A percentile compares a stretch with the other conserved stretches of the same genome.
phyloP scores from a whole-genome alignment of 2,329 filamentous ascomycete genomes.

The Fusarium luffae region DNA sequence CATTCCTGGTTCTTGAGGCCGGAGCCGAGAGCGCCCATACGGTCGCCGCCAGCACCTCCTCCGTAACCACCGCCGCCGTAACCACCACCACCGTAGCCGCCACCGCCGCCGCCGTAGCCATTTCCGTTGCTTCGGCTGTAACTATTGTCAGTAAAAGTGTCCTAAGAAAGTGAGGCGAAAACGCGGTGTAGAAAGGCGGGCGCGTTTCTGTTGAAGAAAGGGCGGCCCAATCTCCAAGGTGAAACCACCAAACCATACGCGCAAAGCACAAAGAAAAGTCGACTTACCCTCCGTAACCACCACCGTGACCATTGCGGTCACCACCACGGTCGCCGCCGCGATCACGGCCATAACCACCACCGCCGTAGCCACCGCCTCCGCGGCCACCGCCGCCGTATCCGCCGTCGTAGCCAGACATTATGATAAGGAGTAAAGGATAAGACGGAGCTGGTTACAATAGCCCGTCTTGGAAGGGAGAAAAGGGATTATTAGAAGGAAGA shows the following conservation, averaged over 20 bases:
- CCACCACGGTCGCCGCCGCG: slow-evolving; percentile 57
- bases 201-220: slow-evolving; percentile 14
- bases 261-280: slow-evolving; percentile 22
- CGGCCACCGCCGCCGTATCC: slow-evolving; percentile 48
- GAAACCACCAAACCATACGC: slow-evolving; percentile 25
- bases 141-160: slow-evolving; percentile 51
- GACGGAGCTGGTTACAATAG: slow-evolving; percentile 25
- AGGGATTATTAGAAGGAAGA: slow-evolving; percentile 31
- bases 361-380: slow-evolving; percentile 48
- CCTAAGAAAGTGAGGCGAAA: neutral
- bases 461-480: slow-evolving; percentile 24
- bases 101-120: slow-evolving; percentile 52
- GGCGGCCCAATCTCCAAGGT: slow-evolving; percentile 23
- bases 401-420: slow-evolving; percentile 58
- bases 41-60: slow-evolving; percentile 81
- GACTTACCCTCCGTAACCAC: slow-evolving; percentile 54
- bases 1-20: slow-evolving; percentile 88
- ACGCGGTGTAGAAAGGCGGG: slow-evolving; percentile 20
- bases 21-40: slow-evolving; percentile 91
- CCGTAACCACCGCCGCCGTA: slow-evolving; percentile 52
- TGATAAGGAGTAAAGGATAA: slow-evolving; percentile 37
- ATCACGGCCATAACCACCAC: slow-evolving; percentile 57
- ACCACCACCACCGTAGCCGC: slow-evolving; percentile 53
- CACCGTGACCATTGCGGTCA: slow-evolving; percentile 54
- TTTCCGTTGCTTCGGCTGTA: slow-evolving; percentile 60